Base-by-base conservation (phyloP, 2,329 filamentous ascomycete genomes). In the Nothophaeocryptopus gaeumannii region DNA sequence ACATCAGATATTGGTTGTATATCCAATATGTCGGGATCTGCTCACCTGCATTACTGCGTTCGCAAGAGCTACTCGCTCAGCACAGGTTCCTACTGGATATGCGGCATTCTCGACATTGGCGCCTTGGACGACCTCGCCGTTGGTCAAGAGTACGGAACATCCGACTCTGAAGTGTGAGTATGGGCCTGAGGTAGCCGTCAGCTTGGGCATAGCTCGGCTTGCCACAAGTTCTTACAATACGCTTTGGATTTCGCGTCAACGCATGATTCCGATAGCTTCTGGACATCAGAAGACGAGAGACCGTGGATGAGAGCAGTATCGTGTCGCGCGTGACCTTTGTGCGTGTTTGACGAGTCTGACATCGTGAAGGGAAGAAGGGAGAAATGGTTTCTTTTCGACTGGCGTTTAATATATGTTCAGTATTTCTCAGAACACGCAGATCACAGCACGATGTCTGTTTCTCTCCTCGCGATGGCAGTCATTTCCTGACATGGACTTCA, bases 151-250 rank as follows among this genome's bases (percentile, higher is more conserved):
- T 53, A 97, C 72, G 31, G 87, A 84, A 42, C 88, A 85, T 55
- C 93, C 93, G 55, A 99, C 93, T 56, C 85, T 88, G 78, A 97
- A 99, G 53, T 85, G 80, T 63, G 89, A 95, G 77, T 96, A 96
- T 3, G 88, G 90, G 67, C 82, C 82, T 84, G 34, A 20, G 40
- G 32, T 3, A 26, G 7, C 20, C 7, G 7, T 20, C 26, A 13
- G 31, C 15, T n/a, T 20, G 34, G 13, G 15, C 11, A 35, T 31
- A 14, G 20, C 20, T 1, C 14, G 11, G 2, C 29, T 43, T 15
- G 15, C 35, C 26, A 35, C n/a, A 35, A 26, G 16, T 29, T 75
- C 73, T 68, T 72, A 81, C 90, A 95, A 74, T 97, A 96, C 32
- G 92, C 90, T 46, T 76, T 79, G 2, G 76, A 76, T 70, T 95